Percentiles rank a stretch among this genome's conserved stretches.
Evolutionary conservation across 257 asterid genomes (phyloP).

Genomic region (Capsicum rhomboideum): DNA sequence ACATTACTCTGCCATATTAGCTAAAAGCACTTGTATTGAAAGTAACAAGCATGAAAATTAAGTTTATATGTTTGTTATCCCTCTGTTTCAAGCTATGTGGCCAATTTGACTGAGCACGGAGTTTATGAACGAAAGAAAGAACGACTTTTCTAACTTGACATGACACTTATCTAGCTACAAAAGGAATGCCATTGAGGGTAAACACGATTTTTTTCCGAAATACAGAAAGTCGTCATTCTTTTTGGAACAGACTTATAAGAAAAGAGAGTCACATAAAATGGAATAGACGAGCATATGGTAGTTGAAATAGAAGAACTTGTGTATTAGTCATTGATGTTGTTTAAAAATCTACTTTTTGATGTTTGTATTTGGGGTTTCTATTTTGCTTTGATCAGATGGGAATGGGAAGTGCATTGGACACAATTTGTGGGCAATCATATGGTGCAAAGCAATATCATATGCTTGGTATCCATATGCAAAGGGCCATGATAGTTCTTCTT

Average conservation of each 20-base stretch:
- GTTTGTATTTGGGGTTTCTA: background rate
- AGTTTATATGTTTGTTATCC: background rate
- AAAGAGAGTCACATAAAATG: background rate
- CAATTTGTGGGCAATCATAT: conserved; percentile 5
- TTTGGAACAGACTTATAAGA: background rate
- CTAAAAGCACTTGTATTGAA: background rate
- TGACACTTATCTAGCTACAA: background rate
- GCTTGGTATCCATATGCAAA: conserved; percentile 19
- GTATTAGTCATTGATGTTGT: background rate
- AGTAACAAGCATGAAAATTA: background rate
- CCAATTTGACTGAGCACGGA: background rate
- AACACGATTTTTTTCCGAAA: background rate
- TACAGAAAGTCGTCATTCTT: background rate
- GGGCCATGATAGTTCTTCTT: conserved; percentile 16
- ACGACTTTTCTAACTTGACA: background rate
- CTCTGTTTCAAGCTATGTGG: background rate
- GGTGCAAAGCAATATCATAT: conserved; percentile 8
- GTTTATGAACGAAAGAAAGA: background rate
- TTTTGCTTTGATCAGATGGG: background rate
- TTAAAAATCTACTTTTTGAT: background rate
- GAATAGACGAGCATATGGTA: background rate
- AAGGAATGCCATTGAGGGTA: background rate
- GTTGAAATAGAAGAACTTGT: background rate
- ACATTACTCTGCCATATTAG: background rate
- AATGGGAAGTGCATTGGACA: conserved; percentile 13